Base-by-base conservation (phyloP, 768 basidiomycete species). In the Sarcodon aspratus region DNA sequence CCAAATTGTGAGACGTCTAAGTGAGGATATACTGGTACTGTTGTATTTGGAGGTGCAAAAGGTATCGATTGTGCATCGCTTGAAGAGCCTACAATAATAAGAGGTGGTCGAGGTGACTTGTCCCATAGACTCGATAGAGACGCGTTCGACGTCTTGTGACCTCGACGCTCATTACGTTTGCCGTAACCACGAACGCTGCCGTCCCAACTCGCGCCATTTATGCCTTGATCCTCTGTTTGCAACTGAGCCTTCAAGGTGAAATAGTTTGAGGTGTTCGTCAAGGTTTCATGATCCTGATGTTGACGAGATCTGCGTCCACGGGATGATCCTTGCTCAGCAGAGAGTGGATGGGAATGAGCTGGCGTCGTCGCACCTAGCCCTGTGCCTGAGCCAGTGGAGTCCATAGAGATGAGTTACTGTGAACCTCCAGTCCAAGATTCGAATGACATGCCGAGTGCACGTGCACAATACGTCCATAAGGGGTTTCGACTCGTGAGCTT, bases 311-410 rank as follows among this genome's bases (percentile, higher is more conserved):
- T 69, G 47, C 82, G 74, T 21, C 73, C 69, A 8, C 61, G 57
- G 31, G 63, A 57, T 9, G 69, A 57, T 0, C 21, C 54, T 33
- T 80, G 76, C 33, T 85, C 82, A 7, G 70, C 70, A 3, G 75
- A 78, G 18, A 90, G 75, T 35, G 87, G 87, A 57, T 90, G 87
- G 0, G 77, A 77, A 52, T 88, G 65, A 3, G 64, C 55, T 31
- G 59, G 55, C 9, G 64, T 60, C 12, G 63, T 51, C 45, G 51
- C 42, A 40, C 57, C 53, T 4, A 52, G 43, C 35, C 61, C 55
- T 50, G 54, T 54, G 38, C 54, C 52, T 36, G 61, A 55, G 31
- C 42, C 34, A 53, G 48, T 49, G 17, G 44, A 49, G 48, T 50
- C 40, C 46, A 33, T 12, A 40, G 35, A 21, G 43, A 36, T 10